Conservation (phyloP, 208 protist species). For the Balamuthia mandrillaris region DNA sequence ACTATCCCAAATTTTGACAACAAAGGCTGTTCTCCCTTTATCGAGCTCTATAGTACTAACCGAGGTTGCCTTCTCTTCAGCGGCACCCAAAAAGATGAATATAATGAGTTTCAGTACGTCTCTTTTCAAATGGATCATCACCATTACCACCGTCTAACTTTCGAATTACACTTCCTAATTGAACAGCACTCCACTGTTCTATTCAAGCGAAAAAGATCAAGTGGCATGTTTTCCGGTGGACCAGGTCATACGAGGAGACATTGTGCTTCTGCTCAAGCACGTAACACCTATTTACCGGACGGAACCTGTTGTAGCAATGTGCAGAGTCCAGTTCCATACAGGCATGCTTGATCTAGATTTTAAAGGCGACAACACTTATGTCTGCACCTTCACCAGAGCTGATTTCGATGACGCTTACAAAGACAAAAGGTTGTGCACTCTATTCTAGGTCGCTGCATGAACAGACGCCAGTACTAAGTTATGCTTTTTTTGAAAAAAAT, state of each 20-base stretch:
- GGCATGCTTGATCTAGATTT: neutral
- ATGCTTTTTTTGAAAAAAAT: neutral
- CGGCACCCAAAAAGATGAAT: constrained; percentile 9
- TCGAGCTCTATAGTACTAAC: constrained; percentile 29
- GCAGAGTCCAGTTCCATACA: constrained; percentile 40
- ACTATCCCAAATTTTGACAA: constrained; percentile 41
- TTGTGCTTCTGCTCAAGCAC: constrained; percentile 18
- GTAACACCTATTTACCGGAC: constrained; percentile 40
- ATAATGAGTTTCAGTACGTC: neutral
- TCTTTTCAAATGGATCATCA: neutral
- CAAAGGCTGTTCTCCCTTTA: constrained; percentile 29
- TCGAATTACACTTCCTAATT: neutral
- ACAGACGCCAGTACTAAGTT: too few species aligned
- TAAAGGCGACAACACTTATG: neutral
- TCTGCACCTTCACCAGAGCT: neutral
- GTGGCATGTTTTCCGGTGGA: constrained; percentile 11
- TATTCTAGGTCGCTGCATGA: too few species aligned
- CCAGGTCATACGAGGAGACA: constrained; percentile 14
- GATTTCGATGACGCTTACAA: constrained; percentile 40
- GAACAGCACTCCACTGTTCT: constrained; percentile 29
- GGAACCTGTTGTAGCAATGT: constrained; percentile 39
- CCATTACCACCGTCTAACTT: neutral
- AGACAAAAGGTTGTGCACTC: constrained; percentile 33
- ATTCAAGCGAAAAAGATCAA: neutral
- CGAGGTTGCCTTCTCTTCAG: neutral